Conservation (phyloP, 2,329 filamentous ascomycete species). For the Alternaria angustiovoidea region DNA sequence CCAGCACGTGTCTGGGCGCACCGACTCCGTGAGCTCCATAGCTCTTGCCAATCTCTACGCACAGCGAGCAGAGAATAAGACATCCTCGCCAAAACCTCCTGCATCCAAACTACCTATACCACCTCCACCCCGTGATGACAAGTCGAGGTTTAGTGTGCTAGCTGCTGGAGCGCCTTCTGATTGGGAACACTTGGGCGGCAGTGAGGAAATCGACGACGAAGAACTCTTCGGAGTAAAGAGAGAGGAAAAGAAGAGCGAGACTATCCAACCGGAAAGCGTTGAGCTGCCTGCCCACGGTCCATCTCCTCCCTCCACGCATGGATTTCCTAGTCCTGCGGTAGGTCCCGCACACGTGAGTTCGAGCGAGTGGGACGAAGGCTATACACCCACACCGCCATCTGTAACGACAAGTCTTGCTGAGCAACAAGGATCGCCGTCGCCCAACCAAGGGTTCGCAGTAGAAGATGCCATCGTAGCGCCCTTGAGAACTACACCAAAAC, state of each 20-base stretch:
- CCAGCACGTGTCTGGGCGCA: conserved; percentile 28
- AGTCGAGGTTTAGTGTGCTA: conserved; percentile 43
- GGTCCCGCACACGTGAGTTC: conserved; percentile 26
- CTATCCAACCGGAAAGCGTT: conserved; percentile 35
- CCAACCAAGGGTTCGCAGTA: conserved; percentile 32
- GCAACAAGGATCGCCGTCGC: conserved; percentile 21
- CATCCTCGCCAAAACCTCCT: conserved; percentile 36
- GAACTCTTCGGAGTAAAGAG: conserved; percentile 42
- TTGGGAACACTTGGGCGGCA: conserved; percentile 48
- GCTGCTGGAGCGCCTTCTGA: conserved; percentile 48
- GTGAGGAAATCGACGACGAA: conserved; percentile 48
- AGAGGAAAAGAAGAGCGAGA: conserved; percentile 21
- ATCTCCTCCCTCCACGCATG: conserved; percentile 35
- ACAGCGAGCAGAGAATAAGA: conserved; percentile 33
- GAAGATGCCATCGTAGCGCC: conserved; percentile 30
- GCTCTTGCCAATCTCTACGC: conserved; percentile 40
- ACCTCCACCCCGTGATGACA: conserved; percentile 37
- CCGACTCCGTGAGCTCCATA: conserved; percentile 44
- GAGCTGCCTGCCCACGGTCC: conserved; percentile 40
- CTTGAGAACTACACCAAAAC: conserved; percentile 28
- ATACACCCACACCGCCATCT: conserved; percentile 45
- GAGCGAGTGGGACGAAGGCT: conserved; percentile 30
- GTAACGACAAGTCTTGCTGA: conserved; percentile 26
- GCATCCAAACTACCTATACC: conserved; percentile 30
- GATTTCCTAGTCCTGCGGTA: conserved; percentile 44